Evolutionary conservation across 169 alveolate species (phyloP), one percentile per base, ranked within the genome.

Genomic region (Plasmodium gallinaceum): DNA sequence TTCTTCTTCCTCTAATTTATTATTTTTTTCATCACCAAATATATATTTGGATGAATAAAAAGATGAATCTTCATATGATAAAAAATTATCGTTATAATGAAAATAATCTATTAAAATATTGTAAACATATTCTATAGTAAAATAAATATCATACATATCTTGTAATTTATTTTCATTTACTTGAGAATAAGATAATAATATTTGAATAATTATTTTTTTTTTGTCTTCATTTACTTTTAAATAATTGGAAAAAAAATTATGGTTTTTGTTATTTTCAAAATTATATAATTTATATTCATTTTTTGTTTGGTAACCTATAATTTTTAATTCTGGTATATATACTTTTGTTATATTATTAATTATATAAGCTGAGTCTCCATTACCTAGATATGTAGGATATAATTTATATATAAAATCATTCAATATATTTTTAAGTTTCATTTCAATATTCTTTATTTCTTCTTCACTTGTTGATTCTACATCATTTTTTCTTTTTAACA

Each of bases 301-400:
- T n/a, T 10, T 26, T 5, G 91, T 83, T 14, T 26, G 45, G 68
- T 83, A 83, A 9, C 91, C 91, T 18, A 70, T 60, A 54, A 83
- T 12, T 7, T 45, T 16, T 24, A 83, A 18, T 37, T 68, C 22
- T 9, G 91, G 74, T 7, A 83, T 12, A 61, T 48, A 68, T 9
- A 68, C 32, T 26, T 71, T 58, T 16, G 74, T 83, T 7, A 43
- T 4, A 10, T 42, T 26, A 42, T 83, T 65, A 39, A 83, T n/a
- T 24, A 83, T 12, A 62, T 37, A 83, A 62, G 86, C 71, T 6
- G 7, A 52, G 52, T 83, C 57, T 62, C 58, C 48, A 43, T 54
- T 20, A 18, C 91, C 91, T 26, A 83, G 9, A 46, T 57, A 0
- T 10, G n/a, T 26, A 5, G 91, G 91, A 62, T 68, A 70, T 26